phyloP scores from a whole-genome alignment of 805 yeast genomes.

The Teunomyces panamensis region DNA sequence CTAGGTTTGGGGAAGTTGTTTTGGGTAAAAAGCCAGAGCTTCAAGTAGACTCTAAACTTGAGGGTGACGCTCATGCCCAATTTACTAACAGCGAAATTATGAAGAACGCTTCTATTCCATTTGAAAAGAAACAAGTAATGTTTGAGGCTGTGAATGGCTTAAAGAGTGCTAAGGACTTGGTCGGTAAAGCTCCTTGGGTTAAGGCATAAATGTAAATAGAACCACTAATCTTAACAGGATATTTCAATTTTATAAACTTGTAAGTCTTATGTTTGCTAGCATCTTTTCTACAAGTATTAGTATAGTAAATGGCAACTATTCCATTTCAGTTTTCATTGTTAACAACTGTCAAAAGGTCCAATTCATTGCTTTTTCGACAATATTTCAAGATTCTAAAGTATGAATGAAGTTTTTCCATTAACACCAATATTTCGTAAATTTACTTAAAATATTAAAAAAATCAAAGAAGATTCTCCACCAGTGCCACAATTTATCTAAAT shows the following conservation, averaged over 20 bases:
- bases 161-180: conserved; percentile 22
- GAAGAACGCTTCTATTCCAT: conserved; percentile 27
- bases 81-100: conserved; percentile 22
- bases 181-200: conserved; percentile 27
- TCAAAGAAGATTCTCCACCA: too few relatives aligned
- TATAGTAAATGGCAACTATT: too few relatives aligned
- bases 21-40: conserved; percentile 27
- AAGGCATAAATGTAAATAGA: conserved; percentile 10
- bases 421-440: too few relatives aligned
- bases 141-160: conserved; percentile 31
- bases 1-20: conserved; percentile 28
- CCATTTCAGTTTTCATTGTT: too few relatives aligned
- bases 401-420: too few relatives aligned
- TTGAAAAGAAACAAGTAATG: conserved; percentile 26
- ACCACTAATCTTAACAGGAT: background rate
- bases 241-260: background rate
- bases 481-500: too few relatives aligned
- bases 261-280: background rate
- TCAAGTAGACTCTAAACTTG: conserved; percentile 5
- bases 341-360: too few relatives aligned
- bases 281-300: background rate
- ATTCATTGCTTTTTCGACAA: too few relatives aligned
- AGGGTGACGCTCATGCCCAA: conserved; percentile 12
- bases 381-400: too few relatives aligned
- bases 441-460: too few relatives aligned